Evolutionary conservation across 2,329 filamentous ascomycete species (phyloP).

Genomic region (Penicillium sp.): DNA sequence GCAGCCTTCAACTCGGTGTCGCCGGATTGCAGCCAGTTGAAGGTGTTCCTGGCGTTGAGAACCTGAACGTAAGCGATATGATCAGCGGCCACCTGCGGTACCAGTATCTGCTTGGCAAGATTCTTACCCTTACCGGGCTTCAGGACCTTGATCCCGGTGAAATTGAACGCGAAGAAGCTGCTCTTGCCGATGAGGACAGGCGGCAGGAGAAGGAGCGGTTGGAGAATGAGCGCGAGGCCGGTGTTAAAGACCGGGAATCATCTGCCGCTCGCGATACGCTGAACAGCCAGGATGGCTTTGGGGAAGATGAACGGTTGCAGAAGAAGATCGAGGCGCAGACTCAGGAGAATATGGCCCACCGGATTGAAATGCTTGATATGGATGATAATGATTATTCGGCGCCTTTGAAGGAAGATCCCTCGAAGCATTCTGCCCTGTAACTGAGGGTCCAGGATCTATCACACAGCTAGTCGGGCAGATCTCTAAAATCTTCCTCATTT

Average conservation of each 20-base stretch:
- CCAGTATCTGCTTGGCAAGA: constrained; percentile 56
- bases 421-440: constrained; percentile 16
- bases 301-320: constrained; percentile 23
- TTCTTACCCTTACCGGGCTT: constrained; percentile 60
- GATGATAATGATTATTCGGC: constrained; percentile 16
- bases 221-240: constrained; percentile 25
- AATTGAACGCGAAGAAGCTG: constrained; percentile 37
- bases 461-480: no score
- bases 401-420: constrained; percentile 13
- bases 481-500: neutral
- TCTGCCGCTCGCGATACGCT: constrained; percentile 12
- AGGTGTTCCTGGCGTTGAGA: constrained; percentile 48
- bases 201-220: constrained; percentile 32
- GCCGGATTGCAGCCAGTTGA: constrained; percentile 70
- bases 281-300: constrained; percentile 18
- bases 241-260: constrained; percentile 16
- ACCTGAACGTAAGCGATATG: constrained; percentile 57
- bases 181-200: constrained; percentile 32
- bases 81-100: constrained; percentile 64
- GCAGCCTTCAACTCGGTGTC: constrained; percentile 70
- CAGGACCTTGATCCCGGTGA: constrained; percentile 53
- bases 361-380: constrained; percentile 19
- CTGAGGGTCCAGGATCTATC: neutral
- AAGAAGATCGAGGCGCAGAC: constrained; percentile 26
- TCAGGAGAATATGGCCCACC: constrained; percentile 20